Conservation (phyloP, 495 filamentous ascomycete species). For the Recurvomyces mirabilis region DNA sequence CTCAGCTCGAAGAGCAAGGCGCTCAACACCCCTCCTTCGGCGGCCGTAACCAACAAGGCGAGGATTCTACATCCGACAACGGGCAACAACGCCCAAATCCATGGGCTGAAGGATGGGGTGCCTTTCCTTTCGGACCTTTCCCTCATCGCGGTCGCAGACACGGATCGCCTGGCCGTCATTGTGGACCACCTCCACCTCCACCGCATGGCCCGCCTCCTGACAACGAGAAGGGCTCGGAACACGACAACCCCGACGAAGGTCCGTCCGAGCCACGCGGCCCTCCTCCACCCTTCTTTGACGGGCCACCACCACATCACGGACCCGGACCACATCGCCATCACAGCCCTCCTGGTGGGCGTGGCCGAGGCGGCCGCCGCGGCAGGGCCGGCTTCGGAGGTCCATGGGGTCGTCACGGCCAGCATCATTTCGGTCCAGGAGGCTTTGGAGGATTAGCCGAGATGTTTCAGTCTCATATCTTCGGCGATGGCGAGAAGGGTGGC, state of each 20-base stretch:
- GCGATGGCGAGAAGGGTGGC: constrained; percentile 11
- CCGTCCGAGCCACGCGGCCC: constrained; percentile 14
- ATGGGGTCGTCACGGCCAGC: no score
- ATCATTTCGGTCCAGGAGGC: constrained; percentile 15
- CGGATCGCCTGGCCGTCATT: constrained; percentile 3
- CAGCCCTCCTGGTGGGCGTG: constrained; percentile 14
- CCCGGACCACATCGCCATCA: constrained; percentile 17
- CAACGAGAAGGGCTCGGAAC: constrained; percentile 2
- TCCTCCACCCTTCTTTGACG: constrained; percentile 6
- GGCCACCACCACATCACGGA: constrained; percentile 5
- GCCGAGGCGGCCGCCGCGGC: constrained; percentile 28
- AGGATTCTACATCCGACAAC: constrained; percentile 11
- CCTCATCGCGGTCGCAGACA: constrained; percentile 13
- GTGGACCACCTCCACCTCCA: neutral
- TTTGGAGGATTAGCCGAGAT: constrained; percentile 18
- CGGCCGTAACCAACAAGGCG: constrained; percentile 6
- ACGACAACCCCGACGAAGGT: constrained; percentile 10
- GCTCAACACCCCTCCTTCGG: constrained; percentile 26
- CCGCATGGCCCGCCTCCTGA: constrained; percentile 10
- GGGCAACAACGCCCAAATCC: constrained; percentile 9
- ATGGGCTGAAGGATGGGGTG: constrained; percentile 13
- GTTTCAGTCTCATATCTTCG: constrained; percentile 25
- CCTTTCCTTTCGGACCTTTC: constrained; percentile 11
- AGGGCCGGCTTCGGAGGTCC: constrained; percentile 18
- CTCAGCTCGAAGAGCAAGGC: constrained; percentile 32